phyloP scores from a whole-genome alignment of 1,284 basidiomycete species.

The Apiotrichum montevideense region DNA sequence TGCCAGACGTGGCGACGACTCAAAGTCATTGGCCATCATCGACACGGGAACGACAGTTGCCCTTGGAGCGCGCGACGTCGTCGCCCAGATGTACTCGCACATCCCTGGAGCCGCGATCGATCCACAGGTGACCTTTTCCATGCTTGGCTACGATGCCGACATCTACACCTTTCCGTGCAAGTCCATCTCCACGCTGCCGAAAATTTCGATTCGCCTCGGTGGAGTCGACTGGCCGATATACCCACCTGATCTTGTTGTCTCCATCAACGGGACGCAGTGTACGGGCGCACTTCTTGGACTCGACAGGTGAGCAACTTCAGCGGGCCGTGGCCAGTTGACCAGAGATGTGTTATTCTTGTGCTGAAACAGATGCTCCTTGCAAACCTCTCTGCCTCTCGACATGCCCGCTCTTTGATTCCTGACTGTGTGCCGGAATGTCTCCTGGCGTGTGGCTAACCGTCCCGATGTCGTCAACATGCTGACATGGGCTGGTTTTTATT shows the following conservation, averaged over 20 bases:
- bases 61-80: constrained; percentile 14
- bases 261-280: background rate
- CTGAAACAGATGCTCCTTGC: too few relatives aligned
- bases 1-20: background rate
- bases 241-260: constrained; percentile 3
- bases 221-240: constrained; percentile 3
- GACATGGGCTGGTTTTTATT: too few relatives aligned
- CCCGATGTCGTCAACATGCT: too few relatives aligned
- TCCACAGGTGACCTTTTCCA: background rate
- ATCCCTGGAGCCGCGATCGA: constrained; percentile 11
- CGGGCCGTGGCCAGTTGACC: too few relatives aligned
- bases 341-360: too few relatives aligned
- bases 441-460: too few relatives aligned
- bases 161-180: constrained; percentile 18
- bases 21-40: constrained; percentile 1
- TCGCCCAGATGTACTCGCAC: constrained; percentile 17
- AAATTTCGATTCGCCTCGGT: constrained; percentile 2
- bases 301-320: background rate
- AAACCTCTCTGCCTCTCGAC: too few relatives aligned
- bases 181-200: constrained; percentile 1
- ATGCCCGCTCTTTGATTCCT: too few relatives aligned
- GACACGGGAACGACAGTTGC: constrained; percentile 32
- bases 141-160: constrained; percentile 8
- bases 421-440: too few relatives aligned
- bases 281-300: background rate